Evolutionary conservation across 192 early-diverging fungal species (phyloP).

Genomic region (Chytriomyces confervae): DNA sequence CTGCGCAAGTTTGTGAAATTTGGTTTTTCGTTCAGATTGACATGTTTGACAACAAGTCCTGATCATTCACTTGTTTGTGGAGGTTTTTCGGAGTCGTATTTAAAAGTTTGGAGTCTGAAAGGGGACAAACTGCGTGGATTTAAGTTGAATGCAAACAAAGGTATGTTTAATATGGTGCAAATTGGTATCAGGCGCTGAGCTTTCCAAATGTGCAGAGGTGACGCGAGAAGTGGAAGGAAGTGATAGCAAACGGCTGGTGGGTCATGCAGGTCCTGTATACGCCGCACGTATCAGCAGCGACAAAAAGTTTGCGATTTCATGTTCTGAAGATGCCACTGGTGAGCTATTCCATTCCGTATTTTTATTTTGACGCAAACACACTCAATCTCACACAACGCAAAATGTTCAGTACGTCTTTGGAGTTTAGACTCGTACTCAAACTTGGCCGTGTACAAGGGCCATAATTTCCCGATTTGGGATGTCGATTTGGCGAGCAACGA

Average conservation of each 20-base stretch:
- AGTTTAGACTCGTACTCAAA: constrained; percentile 89
- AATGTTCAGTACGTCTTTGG: constrained; percentile 85
- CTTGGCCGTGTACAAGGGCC: constrained; percentile 94
- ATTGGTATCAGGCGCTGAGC: not conserved
- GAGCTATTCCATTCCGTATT: constrained; percentile 26
- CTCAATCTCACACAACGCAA: constrained; percentile 18
- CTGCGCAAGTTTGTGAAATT: not conserved
- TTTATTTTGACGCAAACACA: no score
- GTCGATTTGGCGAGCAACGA: constrained; percentile 88
- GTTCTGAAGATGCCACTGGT: constrained; percentile 91
- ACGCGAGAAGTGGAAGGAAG: constrained; percentile 24
- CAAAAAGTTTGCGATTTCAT: constrained; percentile 82
- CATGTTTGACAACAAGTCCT: constrained; percentile 81
- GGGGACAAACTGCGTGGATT: constrained; percentile 34
- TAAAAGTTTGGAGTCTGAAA: constrained; percentile 91
- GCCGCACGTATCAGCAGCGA: constrained; percentile 86
- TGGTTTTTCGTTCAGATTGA: constrained; percentile 64
- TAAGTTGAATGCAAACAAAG: constrained; percentile 16
- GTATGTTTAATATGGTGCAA: constrained; percentile 53
- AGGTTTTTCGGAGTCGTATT: constrained; percentile 93
- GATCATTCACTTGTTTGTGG: constrained; percentile 82
- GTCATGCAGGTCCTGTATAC: constrained; percentile 92
- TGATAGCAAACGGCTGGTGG: constrained; percentile 70
- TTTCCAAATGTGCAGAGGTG: constrained; percentile 13
- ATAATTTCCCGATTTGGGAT: constrained; percentile 98